These are phyloP conservation scores for Tremella yokohamensis DNA, from an alignment of 768 basidiomycete genomes.

Conservation along the genomic window DNA sequence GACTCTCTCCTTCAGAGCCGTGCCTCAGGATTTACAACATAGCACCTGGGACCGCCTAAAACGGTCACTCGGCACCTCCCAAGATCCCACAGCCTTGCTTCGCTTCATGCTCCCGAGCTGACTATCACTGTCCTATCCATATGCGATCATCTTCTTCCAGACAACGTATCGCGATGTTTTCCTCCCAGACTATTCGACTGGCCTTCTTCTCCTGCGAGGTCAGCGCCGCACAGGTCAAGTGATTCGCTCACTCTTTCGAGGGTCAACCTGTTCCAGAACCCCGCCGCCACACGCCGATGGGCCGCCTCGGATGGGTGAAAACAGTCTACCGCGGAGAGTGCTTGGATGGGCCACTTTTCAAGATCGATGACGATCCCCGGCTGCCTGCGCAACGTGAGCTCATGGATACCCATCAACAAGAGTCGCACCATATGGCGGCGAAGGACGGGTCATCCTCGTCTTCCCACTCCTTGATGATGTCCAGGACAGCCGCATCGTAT, in stretches of 20 bases:
- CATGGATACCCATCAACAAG: background rate
- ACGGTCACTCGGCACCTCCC: too few species aligned
- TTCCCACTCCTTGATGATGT: conserved; percentile 31
- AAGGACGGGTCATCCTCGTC: conserved; percentile 25
- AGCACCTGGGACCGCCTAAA: too few species aligned
- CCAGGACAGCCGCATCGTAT: conserved; percentile 38
- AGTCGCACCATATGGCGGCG: conserved; percentile 34
- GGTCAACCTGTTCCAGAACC: conserved; percentile 46
- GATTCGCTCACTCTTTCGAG: conserved; percentile 23
- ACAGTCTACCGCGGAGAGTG: conserved; percentile 40
- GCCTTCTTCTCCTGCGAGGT: conserved; percentile 24
- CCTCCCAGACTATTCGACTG: conserved; percentile 37
- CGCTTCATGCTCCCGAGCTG: too few species aligned
- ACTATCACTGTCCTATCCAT: too few species aligned
- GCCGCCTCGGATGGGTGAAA: conserved; percentile 43
- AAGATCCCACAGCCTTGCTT: too few species aligned
- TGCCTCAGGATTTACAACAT: too few species aligned
- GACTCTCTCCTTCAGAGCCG: too few species aligned
- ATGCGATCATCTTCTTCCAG: conserved; percentile 39
- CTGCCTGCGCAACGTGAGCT: conserved; percentile 21
- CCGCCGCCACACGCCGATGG: conserved; percentile 42
- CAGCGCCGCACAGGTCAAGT: background rate
- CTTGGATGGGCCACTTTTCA: conserved; percentile 36
- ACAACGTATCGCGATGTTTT: conserved; percentile 37
- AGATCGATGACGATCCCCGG: conserved; percentile 38